Conservation (phyloP, 2,329 filamentous ascomycete species). For the Dothideomycetidae sp. region DNA sequence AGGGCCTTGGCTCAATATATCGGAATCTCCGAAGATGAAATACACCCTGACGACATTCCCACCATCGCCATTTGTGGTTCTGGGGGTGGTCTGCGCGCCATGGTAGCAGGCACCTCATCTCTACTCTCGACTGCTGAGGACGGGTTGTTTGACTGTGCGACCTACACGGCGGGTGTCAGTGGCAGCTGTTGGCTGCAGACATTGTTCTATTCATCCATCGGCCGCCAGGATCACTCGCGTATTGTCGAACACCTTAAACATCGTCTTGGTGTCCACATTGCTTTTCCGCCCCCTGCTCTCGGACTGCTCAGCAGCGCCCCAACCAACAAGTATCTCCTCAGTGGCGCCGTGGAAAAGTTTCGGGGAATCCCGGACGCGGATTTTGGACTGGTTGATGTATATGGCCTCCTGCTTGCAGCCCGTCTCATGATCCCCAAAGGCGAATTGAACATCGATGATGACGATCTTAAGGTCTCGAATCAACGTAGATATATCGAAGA, state of each 20-base stretch:
- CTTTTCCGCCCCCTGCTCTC: slow-evolving; percentile 76
- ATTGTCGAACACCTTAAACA: slow-evolving; percentile 77
- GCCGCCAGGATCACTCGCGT: slow-evolving; percentile 49
- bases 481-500: slow-evolving; percentile 62
- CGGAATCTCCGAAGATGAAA: slow-evolving; percentile 57
- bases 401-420: slow-evolving; percentile 72
- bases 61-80: slow-evolving; percentile 90
- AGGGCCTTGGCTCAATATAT: slow-evolving; percentile 73
- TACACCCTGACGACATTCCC: slow-evolving; percentile 88
- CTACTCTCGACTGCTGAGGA: slow-evolving; percentile 71
- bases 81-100: slow-evolving; percentile 74
- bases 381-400: slow-evolving; percentile 86
- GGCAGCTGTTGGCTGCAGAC: slow-evolving; percentile 92
- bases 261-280: slow-evolving; percentile 75
- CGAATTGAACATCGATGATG: slow-evolving; percentile 59
- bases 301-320: slow-evolving; percentile 71
- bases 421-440: slow-evolving; percentile 75
- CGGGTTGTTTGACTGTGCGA: slow-evolving; percentile 84
- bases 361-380: slow-evolving; percentile 66
- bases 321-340: slow-evolving; percentile 82
- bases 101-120: slow-evolving; percentile 82
- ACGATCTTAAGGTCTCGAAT: slow-evolving; percentile 82
- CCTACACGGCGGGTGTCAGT: slow-evolving; percentile 89
- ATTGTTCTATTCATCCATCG: slow-evolving; percentile 70
- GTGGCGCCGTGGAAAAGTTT: slow-evolving; percentile 80